Conservation (phyloP, 208 protist genomes). For the Vickermania ingenoplastis region DNA sequence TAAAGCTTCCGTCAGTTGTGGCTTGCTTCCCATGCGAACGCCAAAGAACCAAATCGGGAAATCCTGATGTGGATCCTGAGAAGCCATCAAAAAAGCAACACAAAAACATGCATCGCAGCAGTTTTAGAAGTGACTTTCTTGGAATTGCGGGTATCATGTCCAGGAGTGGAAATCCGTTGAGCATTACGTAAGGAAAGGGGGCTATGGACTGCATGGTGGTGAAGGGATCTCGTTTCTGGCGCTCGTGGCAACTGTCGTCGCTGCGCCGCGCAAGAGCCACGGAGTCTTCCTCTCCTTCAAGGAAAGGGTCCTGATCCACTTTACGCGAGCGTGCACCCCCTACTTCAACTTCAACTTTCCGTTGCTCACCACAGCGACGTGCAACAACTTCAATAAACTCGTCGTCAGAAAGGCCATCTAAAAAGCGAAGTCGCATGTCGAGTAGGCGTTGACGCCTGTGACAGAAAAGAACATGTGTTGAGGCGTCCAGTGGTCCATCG, state of each 20-base stretch:
- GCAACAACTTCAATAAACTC: conserved; percentile 23
- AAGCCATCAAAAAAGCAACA: conserved; percentile 36
- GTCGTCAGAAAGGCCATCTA: conserved; percentile 34
- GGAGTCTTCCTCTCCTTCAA: too few relatives aligned
- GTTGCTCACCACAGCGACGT: conserved; percentile 10
- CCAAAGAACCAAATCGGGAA: conserved; percentile 77
- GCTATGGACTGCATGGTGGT: conserved; percentile 11
- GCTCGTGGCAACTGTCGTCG: too few relatives aligned
- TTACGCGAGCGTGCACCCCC: too few relatives aligned
- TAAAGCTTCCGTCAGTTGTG: conserved; percentile 14
- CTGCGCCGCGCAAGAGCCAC: too few relatives aligned
- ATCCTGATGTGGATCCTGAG: conserved; percentile 45
- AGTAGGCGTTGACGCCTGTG: conserved; percentile 27
- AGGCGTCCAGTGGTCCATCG: conserved; percentile 44
- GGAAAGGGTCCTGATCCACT: too few relatives aligned
- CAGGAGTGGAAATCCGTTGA: conserved; percentile 43
- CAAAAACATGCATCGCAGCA: conserved; percentile 52
- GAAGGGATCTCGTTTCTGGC: too few relatives aligned
- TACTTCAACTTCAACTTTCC: too few relatives aligned
- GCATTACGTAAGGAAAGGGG: conserved; percentile 21
- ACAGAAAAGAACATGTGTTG: conserved; percentile 21
- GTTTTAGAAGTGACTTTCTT: conserved; percentile 28
- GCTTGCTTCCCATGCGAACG: neutral
- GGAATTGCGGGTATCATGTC: conserved; percentile 43
- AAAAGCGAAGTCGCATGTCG: conserved; percentile 28